These are phyloP conservation scores for Athelia psychrophila DNA, from an alignment of 1,284 basidiomycete species.

Conservation along the genomic window DNA sequence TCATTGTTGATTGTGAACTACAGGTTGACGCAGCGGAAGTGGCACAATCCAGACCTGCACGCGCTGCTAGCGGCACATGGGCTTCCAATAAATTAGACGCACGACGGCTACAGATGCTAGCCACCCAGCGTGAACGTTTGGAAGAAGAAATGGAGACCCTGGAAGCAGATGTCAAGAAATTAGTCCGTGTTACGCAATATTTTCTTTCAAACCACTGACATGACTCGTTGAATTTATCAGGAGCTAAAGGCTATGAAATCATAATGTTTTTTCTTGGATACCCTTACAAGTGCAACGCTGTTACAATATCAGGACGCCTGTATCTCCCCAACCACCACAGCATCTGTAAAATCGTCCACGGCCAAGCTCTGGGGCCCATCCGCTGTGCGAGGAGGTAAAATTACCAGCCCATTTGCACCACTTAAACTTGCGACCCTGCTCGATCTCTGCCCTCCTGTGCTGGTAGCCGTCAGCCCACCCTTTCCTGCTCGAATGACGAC, in stretches of 20 bases:
- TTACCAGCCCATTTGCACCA: slow-evolving; percentile 74
- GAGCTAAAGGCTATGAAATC: background rate
- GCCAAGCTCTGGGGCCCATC: slow-evolving; percentile 39
- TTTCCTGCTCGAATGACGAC: slow-evolving; percentile 52
- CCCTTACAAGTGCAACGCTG: background rate
- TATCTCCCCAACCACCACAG: slow-evolving; percentile 69
- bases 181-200: slow-evolving; percentile 35
- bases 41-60: slow-evolving; percentile 42
- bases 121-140: slow-evolving; percentile 59
- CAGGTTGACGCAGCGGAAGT: slow-evolving; percentile 32
- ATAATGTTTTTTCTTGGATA: background rate
- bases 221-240: background rate
- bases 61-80: slow-evolving; percentile 43
- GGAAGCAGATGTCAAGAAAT: slow-evolving; percentile 54
- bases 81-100: slow-evolving; percentile 63
- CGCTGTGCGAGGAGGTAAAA: slow-evolving; percentile 53
- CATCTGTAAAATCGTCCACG: slow-evolving; percentile 51
- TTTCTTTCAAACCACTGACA: background rate
- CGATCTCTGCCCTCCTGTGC: slow-evolving; percentile 84
- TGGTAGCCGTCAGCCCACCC: slow-evolving; percentile 60
- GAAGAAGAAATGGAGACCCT: slow-evolving; percentile 53
- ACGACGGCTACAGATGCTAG: slow-evolving; percentile 56
- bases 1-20: background rate
- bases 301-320: slow-evolving; percentile 18
- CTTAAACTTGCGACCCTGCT: slow-evolving; percentile 75